Percentiles rank a stretch among this genome's conserved stretches.
These are phyloP conservation scores for Colletotrichum acutatum DNA, from an alignment of 2,329 filamentous ascomycete species.

Conservation along the genomic window DNA sequence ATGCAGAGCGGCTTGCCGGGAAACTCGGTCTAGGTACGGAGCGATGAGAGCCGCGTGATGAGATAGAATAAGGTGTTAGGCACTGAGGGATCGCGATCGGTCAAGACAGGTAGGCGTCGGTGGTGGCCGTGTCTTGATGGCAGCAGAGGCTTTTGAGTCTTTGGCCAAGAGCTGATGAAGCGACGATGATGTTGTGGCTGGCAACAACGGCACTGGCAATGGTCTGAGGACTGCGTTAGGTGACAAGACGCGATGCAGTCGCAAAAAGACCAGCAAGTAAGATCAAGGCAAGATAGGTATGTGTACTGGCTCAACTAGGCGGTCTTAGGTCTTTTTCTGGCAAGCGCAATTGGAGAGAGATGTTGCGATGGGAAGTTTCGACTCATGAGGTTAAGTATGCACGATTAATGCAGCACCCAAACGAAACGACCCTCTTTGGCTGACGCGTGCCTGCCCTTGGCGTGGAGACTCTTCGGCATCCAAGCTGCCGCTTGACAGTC, in stretches of 20 bases:
- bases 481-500: conserved; percentile 20
- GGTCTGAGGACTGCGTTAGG: neutral
- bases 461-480: conserved; percentile 32
- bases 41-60: neutral
- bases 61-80: conserved; percentile 3
- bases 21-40: conserved; percentile 2
- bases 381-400: neutral
- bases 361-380: conserved; percentile 20
- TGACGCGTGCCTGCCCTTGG: conserved; percentile 35
- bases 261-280: neutral
- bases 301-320: no score
- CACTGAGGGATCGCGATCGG: conserved; percentile 5
- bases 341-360: neutral
- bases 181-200: neutral
- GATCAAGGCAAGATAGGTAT: no score
- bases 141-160: neutral
- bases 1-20: conserved; percentile 28
- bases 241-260: neutral
- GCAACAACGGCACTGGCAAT: neutral
- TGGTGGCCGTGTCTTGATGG: conserved; percentile 11
- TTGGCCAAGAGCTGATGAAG: neutral
- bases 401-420: conserved; percentile 28
- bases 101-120: neutral
- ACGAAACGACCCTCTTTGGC: conserved; percentile 30
- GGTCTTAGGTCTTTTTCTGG: neutral